Percentiles rank a stretch among this genome's conserved stretches.
These are phyloP conservation scores for Pyracantha coccinea DNA, from an alignment of 331 rosid species.

Conservation along the genomic window DNA sequence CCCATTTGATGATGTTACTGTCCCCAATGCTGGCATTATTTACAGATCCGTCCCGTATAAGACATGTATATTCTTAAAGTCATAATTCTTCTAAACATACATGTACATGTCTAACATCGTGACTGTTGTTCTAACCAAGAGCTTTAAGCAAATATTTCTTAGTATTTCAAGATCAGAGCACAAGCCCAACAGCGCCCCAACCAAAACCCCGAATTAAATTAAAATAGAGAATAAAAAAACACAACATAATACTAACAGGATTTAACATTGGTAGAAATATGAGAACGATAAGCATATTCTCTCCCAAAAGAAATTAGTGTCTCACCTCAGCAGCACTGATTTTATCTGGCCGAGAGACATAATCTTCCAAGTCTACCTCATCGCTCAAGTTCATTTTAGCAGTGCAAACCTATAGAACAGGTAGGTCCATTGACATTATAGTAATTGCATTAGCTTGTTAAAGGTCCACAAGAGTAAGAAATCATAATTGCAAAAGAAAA, in stretches of 20 bases:
- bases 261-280: neutral
- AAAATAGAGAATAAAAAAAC: too few relatives aligned
- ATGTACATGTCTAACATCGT: too few relatives aligned
- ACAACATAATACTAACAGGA: neutral
- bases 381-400: conserved; percentile 96
- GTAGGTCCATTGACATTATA: neutral
- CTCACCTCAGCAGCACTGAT: conserved; percentile 99
- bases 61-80: neutral
- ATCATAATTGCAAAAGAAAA: too few relatives aligned
- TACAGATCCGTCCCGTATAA: neutral
- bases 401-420: conserved; percentile 71
- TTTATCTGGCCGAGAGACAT: conserved; percentile 99
- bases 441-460: neutral
- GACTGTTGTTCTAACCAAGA: too few relatives aligned
- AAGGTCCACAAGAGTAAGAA: neutral
- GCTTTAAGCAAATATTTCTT: too few relatives aligned
- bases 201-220: neutral
- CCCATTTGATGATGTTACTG: neutral
- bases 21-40: neutral
- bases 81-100: neutral
- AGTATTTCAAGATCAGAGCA: too few relatives aligned
- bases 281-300: too few relatives aligned
- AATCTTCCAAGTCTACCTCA: conserved; percentile 97
- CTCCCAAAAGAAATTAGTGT: neutral
- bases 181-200: neutral